phyloP scores from a whole-genome alignment of 805 yeast species.

The Spathaspora sp. region DNA sequence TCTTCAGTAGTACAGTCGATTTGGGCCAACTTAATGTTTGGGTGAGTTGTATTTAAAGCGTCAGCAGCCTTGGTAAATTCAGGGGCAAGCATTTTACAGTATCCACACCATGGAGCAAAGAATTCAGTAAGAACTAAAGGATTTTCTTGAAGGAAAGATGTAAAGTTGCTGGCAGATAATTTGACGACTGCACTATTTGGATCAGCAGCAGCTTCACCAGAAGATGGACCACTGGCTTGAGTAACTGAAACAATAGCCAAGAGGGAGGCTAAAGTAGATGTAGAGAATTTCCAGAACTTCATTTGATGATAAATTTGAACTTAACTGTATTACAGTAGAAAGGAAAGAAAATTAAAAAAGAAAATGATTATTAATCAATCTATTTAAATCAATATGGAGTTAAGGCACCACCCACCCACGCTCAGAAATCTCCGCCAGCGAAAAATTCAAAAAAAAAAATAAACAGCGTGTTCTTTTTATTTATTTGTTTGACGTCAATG shows the following conservation, averaged over 20 bases:
- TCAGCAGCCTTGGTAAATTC: constrained; percentile 74
- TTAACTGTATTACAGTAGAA: not conserved
- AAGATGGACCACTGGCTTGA: constrained; percentile 37
- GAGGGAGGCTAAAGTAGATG: constrained; percentile 32
- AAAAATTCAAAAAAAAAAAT: not conserved
- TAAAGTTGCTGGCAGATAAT: constrained; percentile 64
- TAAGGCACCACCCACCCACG: no score
- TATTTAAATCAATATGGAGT: not conserved
- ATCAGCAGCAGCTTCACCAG: constrained; percentile 67
- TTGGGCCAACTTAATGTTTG: constrained; percentile 73
- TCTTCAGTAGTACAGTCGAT: constrained; percentile 80
- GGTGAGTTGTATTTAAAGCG: constrained; percentile 44
- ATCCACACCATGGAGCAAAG: constrained; percentile 98
- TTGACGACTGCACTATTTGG: constrained; percentile 85
- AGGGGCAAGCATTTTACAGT: constrained; percentile 87
- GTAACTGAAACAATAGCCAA: constrained; percentile 31
- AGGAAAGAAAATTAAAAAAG: not conserved
- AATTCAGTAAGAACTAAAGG: constrained; percentile 82
- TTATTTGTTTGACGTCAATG: not conserved
- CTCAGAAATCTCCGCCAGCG: no score
- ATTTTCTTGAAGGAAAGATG: constrained; percentile 61
- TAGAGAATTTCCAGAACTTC: constrained; percentile 41
- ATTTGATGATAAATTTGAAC: constrained; percentile 13
- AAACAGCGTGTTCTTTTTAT: constrained; percentile 3
- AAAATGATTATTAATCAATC: not conserved